Conservation (phyloP, 1,284 basidiomycete genomes). For the Coniferiporia sulphurascens region DNA sequence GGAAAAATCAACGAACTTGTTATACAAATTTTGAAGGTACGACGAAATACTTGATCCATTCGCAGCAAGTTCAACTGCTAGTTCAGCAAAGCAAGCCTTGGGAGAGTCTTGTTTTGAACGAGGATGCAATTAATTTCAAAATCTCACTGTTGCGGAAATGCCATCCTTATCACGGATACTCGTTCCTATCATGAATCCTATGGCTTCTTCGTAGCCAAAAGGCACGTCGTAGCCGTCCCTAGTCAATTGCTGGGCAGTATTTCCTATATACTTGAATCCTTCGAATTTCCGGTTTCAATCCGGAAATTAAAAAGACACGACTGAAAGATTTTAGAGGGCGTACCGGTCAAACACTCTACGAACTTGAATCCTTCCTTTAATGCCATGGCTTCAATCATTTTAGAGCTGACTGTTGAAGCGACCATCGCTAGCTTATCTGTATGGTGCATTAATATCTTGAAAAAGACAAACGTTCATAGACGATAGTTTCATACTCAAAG, state of each 20-base stretch:
- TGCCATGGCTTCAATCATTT: slow-evolving; percentile 79
- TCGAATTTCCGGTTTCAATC: neutral
- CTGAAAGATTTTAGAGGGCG: slow-evolving; percentile 16
- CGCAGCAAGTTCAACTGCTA: slow-evolving; percentile 46
- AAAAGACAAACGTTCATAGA: neutral
- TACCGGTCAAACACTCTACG: slow-evolving; percentile 78
- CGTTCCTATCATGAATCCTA: slow-evolving; percentile 79
- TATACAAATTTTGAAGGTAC: slow-evolving; percentile 62
- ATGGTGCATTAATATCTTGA: slow-evolving; percentile 11
- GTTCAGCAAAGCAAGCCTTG: slow-evolving; percentile 63
- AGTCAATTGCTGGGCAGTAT: slow-evolving; percentile 64
- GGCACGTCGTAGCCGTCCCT: slow-evolving; percentile 65
- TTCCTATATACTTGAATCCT: slow-evolving; percentile 84
- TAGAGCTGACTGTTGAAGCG: slow-evolving; percentile 83
- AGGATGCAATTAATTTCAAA: neutral
- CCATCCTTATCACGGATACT: slow-evolving; percentile 83
- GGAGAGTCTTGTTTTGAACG: neutral
- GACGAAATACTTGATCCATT: slow-evolving; percentile 49
- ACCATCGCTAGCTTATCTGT: slow-evolving; percentile 73
- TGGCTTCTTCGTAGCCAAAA: slow-evolving; percentile 87
- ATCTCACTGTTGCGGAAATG: slow-evolving; percentile 62
- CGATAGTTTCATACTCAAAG: slow-evolving; percentile 37
- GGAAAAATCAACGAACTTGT: slow-evolving; percentile 24
- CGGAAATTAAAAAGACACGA: no score
- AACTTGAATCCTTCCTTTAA: slow-evolving; percentile 73